These are phyloP conservation scores for Aspergillus calidoustus DNA, from an alignment of 2,329 filamentous ascomycete species.

Conservation along the genomic window DNA sequence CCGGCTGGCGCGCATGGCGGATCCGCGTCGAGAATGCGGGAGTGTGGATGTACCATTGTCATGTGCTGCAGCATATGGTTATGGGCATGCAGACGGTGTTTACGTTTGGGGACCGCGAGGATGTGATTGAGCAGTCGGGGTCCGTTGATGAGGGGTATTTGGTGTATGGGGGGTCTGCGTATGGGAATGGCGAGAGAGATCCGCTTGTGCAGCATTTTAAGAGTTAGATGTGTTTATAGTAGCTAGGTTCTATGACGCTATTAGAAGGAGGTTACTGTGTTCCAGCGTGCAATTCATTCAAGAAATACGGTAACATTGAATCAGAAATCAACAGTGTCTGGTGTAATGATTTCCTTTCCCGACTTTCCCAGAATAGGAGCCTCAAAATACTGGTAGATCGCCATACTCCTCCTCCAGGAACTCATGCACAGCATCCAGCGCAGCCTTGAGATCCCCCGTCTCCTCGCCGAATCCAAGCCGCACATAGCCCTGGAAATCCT, in stretches of 20 bases:
- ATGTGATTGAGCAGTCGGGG: constrained; percentile 39
- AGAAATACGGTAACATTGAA: background rate
- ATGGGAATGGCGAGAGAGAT: constrained; percentile 36
- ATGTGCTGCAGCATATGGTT: constrained; percentile 54
- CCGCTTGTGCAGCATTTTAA: constrained; percentile 16
- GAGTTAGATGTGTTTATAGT: background rate
- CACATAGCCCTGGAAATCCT: constrained; percentile 73
- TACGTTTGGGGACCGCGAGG: constrained; percentile 49
- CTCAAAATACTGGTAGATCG: constrained; percentile 58
- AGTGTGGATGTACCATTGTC: constrained; percentile 58
- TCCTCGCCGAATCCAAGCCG: constrained; percentile 75
- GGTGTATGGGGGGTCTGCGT: constrained; percentile 49
- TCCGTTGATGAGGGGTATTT: constrained; percentile 50
- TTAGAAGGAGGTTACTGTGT: background rate
- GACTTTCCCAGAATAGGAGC: background rate
- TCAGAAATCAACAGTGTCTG: background rate
- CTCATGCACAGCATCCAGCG: constrained; percentile 57
- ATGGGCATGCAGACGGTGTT: constrained; percentile 56
- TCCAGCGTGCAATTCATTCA: background rate
- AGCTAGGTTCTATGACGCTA: fast-evolving
- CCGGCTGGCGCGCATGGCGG: constrained; percentile 67
- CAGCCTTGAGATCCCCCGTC: constrained; percentile 68
- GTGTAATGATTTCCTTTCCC: background rate
- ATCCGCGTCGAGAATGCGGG: constrained; percentile 58
- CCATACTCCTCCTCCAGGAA: constrained; percentile 61